A percentile compares a stretch with the other conserved stretches of the same genome.
Evolutionary conservation across 164 flowering plant genomes (phyloP).

Genomic region (Dillenia suffruticosa): DNA sequence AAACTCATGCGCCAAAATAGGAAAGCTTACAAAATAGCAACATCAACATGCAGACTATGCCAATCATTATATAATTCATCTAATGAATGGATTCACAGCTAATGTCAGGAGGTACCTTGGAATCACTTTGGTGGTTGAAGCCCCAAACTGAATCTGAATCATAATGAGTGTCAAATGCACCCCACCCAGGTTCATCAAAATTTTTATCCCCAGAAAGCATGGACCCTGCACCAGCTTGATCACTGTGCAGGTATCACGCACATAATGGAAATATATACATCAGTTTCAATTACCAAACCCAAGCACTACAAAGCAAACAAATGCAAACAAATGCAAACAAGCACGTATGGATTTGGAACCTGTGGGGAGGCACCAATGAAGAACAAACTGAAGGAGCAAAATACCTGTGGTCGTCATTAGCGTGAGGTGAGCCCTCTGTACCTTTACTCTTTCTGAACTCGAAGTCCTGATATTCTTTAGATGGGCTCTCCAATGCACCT

Average conservation of each 20-base stretch:
- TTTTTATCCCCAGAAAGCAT: conserved; percentile 44
- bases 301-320: too few relatives aligned
- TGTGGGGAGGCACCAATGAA: neutral
- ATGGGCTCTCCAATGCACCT: conserved; percentile 42
- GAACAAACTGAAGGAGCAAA: neutral
- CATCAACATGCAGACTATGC: too few relatives aligned
- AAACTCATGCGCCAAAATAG: too few relatives aligned
- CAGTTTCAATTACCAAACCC: too few relatives aligned
- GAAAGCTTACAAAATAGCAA: too few relatives aligned
- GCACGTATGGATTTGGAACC: neutral
- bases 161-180: conserved; percentile 72
- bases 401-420: conserved; percentile 57
- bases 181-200: conserved; percentile 87
- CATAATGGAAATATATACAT: too few relatives aligned
- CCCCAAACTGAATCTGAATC: conserved; percentile 95
- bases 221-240: conserved; percentile 58
- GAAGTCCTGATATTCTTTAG: conserved; percentile 39
- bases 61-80: too few relatives aligned
- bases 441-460: conserved; percentile 26
- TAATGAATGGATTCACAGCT: too few relatives aligned
- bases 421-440: conserved; percentile 49
- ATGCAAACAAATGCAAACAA: too few relatives aligned
- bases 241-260: conserved; percentile 38
- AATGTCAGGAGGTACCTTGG: conserved; percentile 47
- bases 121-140: conserved; percentile 37